Conservation (phyloP, 805 yeast species). For the Naumovozyma castellii region DNA sequence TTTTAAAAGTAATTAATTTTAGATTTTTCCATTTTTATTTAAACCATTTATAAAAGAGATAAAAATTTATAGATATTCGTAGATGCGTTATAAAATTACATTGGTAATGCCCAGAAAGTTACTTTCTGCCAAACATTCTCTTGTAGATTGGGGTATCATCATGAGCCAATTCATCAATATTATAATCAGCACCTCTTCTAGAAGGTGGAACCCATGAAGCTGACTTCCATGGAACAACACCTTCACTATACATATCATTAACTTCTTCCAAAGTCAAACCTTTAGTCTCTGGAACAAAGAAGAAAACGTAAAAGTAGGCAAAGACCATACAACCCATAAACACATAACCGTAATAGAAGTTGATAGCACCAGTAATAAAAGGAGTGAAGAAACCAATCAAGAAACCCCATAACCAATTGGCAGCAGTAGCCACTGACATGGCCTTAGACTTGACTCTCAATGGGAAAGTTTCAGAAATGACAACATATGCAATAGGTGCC, state of each 20-base stretch:
- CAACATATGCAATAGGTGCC: conserved; percentile 63
- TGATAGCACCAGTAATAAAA: conserved; percentile 50
- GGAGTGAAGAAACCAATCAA: conserved; percentile 64
- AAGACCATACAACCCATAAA: conserved; percentile 48
- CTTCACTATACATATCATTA: conserved; percentile 46
- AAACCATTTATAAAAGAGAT: too few species aligned
- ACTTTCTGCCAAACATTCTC: conserved; percentile 3
- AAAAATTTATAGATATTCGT: too few species aligned
- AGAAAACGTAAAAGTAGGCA: conserved; percentile 53
- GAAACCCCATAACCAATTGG: conserved; percentile 63
- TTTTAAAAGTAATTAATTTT: too few species aligned
- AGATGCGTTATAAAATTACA: neutral
- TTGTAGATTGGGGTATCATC: conserved; percentile 20
- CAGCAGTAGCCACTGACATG: conserved; percentile 49
- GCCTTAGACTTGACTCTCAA: conserved; percentile 55
- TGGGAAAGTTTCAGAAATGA: conserved; percentile 63
- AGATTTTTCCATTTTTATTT: too few species aligned
- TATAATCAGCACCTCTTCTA: conserved; percentile 22
- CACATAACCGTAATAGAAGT: conserved; percentile 60
- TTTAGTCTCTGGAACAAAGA: conserved; percentile 65
- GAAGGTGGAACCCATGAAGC: conserved; percentile 41
- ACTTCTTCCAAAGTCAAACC: conserved; percentile 76
- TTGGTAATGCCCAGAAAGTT: too few species aligned
- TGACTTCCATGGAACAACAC: conserved; percentile 37
- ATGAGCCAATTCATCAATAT: conserved; percentile 18